These are phyloP conservation scores for Corymbia calophylla DNA, from an alignment of 441 rosid species.

Conservation along the genomic window DNA sequence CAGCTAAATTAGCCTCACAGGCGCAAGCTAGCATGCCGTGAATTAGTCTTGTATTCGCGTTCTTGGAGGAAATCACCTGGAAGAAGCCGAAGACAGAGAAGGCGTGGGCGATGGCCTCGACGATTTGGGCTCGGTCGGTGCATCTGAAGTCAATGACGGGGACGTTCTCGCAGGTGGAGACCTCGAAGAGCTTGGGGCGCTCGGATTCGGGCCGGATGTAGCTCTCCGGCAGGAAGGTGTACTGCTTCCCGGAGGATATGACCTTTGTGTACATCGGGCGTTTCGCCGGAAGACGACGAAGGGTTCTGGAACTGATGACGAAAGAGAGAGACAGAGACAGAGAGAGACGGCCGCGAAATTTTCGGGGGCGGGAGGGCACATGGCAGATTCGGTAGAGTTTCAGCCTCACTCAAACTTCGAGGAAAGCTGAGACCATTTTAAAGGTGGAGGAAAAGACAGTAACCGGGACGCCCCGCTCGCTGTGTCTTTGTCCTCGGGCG, in stretches of 20 bases:
- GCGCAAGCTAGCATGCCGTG: not conserved
- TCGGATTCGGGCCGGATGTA: conserved; percentile 50
- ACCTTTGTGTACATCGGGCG: conserved; percentile 44
- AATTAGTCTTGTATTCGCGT: not conserved
- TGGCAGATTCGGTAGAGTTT: too few species aligned
- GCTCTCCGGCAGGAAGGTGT: conserved; percentile 38
- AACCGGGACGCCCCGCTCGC: too few species aligned
- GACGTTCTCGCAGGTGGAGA: conserved; percentile 37
- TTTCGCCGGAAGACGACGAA: not conserved
- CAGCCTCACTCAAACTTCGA: too few species aligned
- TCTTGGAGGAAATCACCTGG: conserved; percentile 27
- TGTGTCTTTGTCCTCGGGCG: too few species aligned
- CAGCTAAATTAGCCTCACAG: not conserved
- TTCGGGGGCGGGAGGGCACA: too few species aligned
- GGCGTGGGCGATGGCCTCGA: conserved; percentile 36
- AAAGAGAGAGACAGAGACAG: not conserved
- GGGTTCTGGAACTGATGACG: not conserved
- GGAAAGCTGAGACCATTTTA: too few species aligned
- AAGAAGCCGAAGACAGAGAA: conserved; percentile 44
- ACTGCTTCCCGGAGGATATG: conserved; percentile 46
- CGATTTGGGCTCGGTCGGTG: conserved; percentile 21
- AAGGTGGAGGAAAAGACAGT: too few species aligned
- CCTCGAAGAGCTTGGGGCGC: conserved; percentile 50
- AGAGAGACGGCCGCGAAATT: not conserved
- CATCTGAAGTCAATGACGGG: conserved; percentile 49